Conservation (phyloP, 768 basidiomycete genomes). For the Agaricus blazei region DNA sequence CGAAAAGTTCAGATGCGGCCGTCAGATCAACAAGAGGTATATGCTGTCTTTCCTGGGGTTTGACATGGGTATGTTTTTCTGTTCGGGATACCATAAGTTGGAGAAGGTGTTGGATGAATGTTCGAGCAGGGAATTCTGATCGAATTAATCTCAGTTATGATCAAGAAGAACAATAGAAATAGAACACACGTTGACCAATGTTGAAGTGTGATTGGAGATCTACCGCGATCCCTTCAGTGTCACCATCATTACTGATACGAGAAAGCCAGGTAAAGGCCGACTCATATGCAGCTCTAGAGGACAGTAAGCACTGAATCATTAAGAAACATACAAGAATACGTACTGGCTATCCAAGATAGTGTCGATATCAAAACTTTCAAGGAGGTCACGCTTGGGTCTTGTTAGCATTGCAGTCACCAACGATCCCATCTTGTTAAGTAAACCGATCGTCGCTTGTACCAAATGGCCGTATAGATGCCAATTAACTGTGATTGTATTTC, state of each 20-base stretch:
- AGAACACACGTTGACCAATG: slow-evolving; percentile 37
- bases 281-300: slow-evolving; percentile 36
- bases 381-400: slow-evolving; percentile 15
- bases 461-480: slow-evolving; percentile 50
- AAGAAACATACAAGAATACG: slow-evolving; percentile 11
- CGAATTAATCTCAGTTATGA: background rate
- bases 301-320: background rate
- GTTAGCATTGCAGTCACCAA: slow-evolving; percentile 16
- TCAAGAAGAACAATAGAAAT: background rate
- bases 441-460: slow-evolving; percentile 31
- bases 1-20: slow-evolving; percentile 26
- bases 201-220: slow-evolving; percentile 41
- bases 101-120: slow-evolving; percentile 46
- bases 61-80: slow-evolving; percentile 15
- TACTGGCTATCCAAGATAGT: slow-evolving; percentile 36
- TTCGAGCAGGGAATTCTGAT: slow-evolving; percentile 40
- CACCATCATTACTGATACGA: slow-evolving; percentile 19
- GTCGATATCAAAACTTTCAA: slow-evolving; percentile 31
- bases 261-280: slow-evolving; percentile 36
- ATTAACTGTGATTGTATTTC: slow-evolving; percentile 35
- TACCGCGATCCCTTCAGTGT: slow-evolving; percentile 26
- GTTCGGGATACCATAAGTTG: slow-evolving; percentile 31
- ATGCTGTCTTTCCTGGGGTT: slow-evolving; percentile 4
- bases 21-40: slow-evolving; percentile 25
- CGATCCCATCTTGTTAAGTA: slow-evolving; percentile 35